Percentiles rank a stretch among this genome's conserved stretches.
phyloP scores from a whole-genome alignment of 179 eudicot species.

The Actinidia chinensis region DNA sequence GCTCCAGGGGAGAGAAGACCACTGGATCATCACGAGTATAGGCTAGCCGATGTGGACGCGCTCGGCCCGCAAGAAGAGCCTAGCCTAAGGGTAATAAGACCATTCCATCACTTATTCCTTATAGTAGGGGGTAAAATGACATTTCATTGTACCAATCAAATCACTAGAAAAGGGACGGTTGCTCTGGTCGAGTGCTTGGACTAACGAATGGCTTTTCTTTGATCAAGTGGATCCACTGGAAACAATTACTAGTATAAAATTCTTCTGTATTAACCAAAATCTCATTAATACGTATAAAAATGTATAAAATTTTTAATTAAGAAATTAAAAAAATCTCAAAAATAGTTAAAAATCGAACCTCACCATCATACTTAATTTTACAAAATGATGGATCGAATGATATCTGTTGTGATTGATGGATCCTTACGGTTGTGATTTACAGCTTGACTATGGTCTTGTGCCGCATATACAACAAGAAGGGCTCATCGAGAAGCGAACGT shows the following conservation, averaged over 20 bases:
- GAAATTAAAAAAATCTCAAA: too few relatives aligned
- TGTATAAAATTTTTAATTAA: too few relatives aligned
- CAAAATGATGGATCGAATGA: too few relatives aligned
- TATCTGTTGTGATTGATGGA: not conserved
- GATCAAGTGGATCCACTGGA: too few relatives aligned
- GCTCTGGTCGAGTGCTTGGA: not conserved
- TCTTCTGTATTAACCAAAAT: too few relatives aligned
- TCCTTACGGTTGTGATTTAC: constrained; percentile 22
- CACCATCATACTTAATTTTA: too few relatives aligned
- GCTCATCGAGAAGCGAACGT: constrained; percentile 45
- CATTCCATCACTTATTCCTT: too few relatives aligned
- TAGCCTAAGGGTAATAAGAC: constrained; percentile 62
- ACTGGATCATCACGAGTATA: constrained; percentile 86
- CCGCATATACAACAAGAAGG: constrained; percentile 84
- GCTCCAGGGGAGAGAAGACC: constrained; percentile 68
- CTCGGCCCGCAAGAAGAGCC: constrained; percentile 59
- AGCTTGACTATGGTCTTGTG: constrained; percentile 85
- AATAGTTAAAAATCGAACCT: too few relatives aligned
- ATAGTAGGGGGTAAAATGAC: too few relatives aligned
- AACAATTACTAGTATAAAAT: not conserved
- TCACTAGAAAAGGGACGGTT: not conserved
- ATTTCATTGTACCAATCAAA: too few relatives aligned
- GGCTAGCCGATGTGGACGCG: constrained; percentile 82
- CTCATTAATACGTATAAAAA: too few relatives aligned
- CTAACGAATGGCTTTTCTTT: too few relatives aligned